Evolutionary conservation across 1,284 basidiomycete species (phyloP), one percentile per base, ranked within the genome.

Genomic region (Ceratobasidium theobromae): DNA sequence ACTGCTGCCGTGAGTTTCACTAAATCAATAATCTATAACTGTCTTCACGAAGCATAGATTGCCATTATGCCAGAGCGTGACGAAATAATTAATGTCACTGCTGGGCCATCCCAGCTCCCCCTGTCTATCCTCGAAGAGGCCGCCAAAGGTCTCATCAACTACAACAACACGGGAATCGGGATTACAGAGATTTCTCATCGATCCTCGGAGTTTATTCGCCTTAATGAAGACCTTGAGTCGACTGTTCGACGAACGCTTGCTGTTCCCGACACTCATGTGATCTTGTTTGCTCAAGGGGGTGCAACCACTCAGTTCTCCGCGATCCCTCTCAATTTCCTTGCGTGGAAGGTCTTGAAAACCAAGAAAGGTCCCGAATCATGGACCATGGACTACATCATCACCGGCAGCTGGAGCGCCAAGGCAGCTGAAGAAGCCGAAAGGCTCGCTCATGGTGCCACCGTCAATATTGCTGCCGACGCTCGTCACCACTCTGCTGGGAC

Each of bases 171-270:
- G 2, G 95, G 95, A 35, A 95, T 98, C 72, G 95, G 95, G 53
- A 86, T 98, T 74, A 91, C 92, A 55, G 95, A 98, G 77, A 86
- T 97, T 74, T 95, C 91, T 1, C 95, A 98, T 76, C 89, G 95
- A 70, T 93, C 93, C 45, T 87, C 90, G 73, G 89, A 94, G 72
- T 98, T 98, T 77, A 83, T 84, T 66, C 79, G 81, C 16, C 89
- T 89, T 75, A 77, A 94, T 70, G 78, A 81, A 68, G 79, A 83
- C 46, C 82, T 92, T 71, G 74, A 92, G 74, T 75, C 79, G 52
- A 83, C 85, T 74, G 84, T 91, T 69, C 86, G 92, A 69, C 80
- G 78, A 9, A 86, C 94, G 71, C 86, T 97, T 68, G 77, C 82
- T 16, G 86, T 98, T 23, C 95, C 95, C 6, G 76, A 84, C 55